Conservation (phyloP, 2,329 filamentous ascomycete genomes). For the Hortaea werneckii region DNA sequence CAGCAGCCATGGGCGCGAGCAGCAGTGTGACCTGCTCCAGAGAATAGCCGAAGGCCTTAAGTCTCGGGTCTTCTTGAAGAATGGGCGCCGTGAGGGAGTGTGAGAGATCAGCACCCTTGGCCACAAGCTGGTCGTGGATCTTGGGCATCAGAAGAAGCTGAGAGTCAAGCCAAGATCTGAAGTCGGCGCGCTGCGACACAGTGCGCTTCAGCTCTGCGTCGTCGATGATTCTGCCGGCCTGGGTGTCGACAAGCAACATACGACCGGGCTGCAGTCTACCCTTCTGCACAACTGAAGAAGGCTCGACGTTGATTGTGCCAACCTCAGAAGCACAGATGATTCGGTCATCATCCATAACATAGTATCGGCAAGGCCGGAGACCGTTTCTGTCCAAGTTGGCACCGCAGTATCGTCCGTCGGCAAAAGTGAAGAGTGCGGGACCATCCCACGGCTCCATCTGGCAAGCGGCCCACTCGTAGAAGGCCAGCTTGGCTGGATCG, state of each 20-base stretch:
- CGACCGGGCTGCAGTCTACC: conserved; percentile 87
- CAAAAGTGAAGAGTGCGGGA: conserved; percentile 91
- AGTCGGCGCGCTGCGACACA: conserved; percentile 78
- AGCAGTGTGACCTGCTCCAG: conserved; percentile 90
- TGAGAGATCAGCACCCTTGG: conserved; percentile 53
- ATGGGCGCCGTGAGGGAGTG: conserved; percentile 57
- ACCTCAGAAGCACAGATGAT: conserved; percentile 97
- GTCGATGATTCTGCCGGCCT: conserved; percentile 85
- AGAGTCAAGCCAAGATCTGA: conserved; percentile 77
- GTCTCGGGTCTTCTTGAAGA: conserved; percentile 72
- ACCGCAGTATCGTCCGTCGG: conserved; percentile 91
- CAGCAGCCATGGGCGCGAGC: conserved; percentile 88
- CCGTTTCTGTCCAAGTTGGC: conserved; percentile 95
- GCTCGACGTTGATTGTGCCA: conserved; percentile 83
- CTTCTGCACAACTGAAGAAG: conserved; percentile 83
- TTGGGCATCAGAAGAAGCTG: conserved; percentile 73
- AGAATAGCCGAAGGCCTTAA: conserved; percentile 86
- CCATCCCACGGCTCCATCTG: conserved; percentile 99
- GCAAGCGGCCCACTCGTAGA: conserved; percentile 97
- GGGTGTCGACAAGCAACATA: conserved; percentile 91
- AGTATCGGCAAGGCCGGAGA: conserved; percentile 90
- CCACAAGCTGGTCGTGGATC: conserved; percentile 53
- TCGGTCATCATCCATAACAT: conserved; percentile 90
- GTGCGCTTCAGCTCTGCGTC: conserved; percentile 84
- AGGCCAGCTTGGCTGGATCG: conserved; percentile 90